Percentiles rank a stretch among this genome's conserved stretches.
phyloP scores from a whole-genome alignment of 768 basidiomycete species.

The Inosperma sp. region DNA sequence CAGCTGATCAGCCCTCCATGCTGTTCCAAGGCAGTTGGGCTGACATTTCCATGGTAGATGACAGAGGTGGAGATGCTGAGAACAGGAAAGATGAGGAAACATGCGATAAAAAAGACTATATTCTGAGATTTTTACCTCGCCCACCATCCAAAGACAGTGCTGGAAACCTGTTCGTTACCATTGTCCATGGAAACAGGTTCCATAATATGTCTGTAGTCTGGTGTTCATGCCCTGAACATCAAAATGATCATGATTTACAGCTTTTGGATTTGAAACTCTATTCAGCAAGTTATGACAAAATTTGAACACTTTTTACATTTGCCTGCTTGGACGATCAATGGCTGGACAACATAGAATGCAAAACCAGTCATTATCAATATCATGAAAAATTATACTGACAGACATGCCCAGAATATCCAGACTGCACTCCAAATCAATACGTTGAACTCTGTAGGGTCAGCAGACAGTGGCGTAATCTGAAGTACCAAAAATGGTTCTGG shows the following conservation, averaged over 20 bases:
- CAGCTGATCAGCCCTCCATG: no score
- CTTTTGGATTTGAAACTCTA: conserved; percentile 10
- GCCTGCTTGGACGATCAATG: conserved; percentile 14
- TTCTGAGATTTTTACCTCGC: not conserved
- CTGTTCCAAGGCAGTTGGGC: no score
- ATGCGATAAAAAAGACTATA: not conserved
- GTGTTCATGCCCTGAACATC: conserved; percentile 1
- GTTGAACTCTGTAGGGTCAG: conserved; percentile 13
- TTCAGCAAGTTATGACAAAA: conserved; percentile 13
- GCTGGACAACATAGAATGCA: conserved; percentile 16
- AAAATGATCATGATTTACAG: conserved; percentile 1
- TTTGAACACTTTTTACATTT: conserved; percentile 17
- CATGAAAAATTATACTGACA: conserved; percentile 13
- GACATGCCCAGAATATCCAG: conserved; percentile 15
- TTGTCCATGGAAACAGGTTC: conserved; percentile 16
- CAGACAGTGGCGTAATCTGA: conserved; percentile 16
- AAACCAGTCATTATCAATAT: conserved; percentile 17
- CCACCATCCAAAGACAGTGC: not conserved
- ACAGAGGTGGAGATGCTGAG: not conserved
- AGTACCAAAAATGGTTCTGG: conserved; percentile 11
- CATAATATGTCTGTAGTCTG: conserved; percentile 10
- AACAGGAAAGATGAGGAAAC: conserved; percentile 1
- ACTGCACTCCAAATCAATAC: conserved; percentile 14
- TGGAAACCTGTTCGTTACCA: not conserved
- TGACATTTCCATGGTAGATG: not conserved